Evolutionary conservation across 2,329 filamentous ascomycete species (phyloP), one percentile per base, ranked within the genome.

Genomic region (Xylariaceae sp.): DNA sequence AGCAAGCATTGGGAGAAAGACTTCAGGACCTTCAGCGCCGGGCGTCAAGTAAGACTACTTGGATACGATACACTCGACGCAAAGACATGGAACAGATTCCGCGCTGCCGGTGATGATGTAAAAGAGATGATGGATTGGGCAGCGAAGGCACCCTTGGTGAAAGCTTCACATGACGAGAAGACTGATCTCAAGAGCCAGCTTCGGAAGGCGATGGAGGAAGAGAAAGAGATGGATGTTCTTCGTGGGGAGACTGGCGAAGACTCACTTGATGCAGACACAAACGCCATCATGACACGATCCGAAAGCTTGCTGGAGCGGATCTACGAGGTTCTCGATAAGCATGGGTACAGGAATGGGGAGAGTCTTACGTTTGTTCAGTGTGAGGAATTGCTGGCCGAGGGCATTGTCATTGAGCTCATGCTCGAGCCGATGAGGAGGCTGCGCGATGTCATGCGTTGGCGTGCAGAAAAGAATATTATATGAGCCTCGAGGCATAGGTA

Each of bases 1-100:
- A 42, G 39, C 39, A 42, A 42, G 22, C 39, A 42, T 22, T 42
- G 39, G 39, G 39, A 42, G 39, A 42, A 42, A 42, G 39, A 42
- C 39, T 42, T 42, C 39, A 15, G 39, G 39, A 27, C 39, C 15
- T 42, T 42, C n/a, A 42, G 39, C 22, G 17, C 39, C 22, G 39
- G 39, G 5, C 39, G 39, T 22, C 39, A 42, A 27, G 39, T 42
- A 2, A 42, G 39, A 12, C 14, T 42, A 12, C 39, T 42, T 11
- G 39, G 39, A 5, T 42, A 42, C 39, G 39, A 42, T 27, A 42
- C 39, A 14, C 39, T 42, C 14, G 39, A 42, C 18, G 39, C 39
- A 6, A 42, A 42, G 39, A 42, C 15, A 2, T 42, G 39, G 39
- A 42, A 27, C 22, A 15, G 39, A 15, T 42, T 42, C n/a, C 39